Conservation (phyloP, 164 flowering plant genomes). For the Taxillus chinensis region DNA sequence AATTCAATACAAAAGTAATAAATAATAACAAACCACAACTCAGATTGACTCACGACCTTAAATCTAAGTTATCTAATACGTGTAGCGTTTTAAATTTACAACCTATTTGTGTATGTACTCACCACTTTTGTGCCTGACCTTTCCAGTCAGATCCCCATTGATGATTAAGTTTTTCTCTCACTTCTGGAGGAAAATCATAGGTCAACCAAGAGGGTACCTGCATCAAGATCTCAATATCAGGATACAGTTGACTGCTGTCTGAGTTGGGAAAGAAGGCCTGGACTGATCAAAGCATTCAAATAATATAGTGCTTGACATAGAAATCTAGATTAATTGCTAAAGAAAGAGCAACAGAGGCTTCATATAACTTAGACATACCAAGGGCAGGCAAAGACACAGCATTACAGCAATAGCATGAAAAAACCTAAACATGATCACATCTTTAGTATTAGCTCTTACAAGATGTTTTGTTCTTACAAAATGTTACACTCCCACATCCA, state of each 20-base stretch:
- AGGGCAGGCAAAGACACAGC: not conserved
- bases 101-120: slow-evolving; percentile 7
- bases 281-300: not conserved
- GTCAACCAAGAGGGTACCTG: slow-evolving; percentile 90
- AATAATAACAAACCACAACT: not conserved
- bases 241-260: not conserved
- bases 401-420: too few relatives aligned
- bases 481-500: too few relatives aligned
- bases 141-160: slow-evolving; percentile 92
- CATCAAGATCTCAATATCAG: slow-evolving; percentile 9
- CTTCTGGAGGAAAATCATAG: slow-evolving; percentile 87
- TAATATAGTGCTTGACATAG: not conserved
- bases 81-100: not conserved
- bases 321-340: not conserved
- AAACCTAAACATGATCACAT: too few relatives aligned
- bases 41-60: not conserved
- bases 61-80: not conserved
- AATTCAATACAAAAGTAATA: too few relatives aligned
- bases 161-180: slow-evolving; percentile 54
- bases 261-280: not conserved
- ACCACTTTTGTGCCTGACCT: slow-evolving; percentile 99
- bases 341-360: too few relatives aligned
- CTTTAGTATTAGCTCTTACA: too few relatives aligned
- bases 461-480: too few relatives aligned
- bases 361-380: too few relatives aligned